Evolutionary conservation across 495 filamentous ascomycete genomes (phyloP).

Genomic region (Podospora sp.): DNA sequence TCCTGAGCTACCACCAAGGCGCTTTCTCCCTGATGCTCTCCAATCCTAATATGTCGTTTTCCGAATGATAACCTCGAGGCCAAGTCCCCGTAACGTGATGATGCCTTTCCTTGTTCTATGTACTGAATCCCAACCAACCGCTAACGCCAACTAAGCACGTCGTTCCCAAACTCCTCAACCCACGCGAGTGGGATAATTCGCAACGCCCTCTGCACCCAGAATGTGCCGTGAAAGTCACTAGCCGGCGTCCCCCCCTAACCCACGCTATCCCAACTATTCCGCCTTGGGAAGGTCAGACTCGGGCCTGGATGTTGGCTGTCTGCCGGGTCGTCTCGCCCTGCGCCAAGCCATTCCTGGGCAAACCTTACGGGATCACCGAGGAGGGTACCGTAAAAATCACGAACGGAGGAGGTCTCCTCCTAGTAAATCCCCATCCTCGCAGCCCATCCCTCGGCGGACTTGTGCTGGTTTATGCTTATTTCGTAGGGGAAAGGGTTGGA

Average conservation of each 20-base stretch:
- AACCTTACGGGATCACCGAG: too few species aligned
- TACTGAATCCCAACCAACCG: not conserved
- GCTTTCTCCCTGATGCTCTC: not conserved
- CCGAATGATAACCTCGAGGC: not conserved
- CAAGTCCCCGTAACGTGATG: not conserved
- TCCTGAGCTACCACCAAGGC: not conserved
- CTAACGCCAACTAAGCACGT: not conserved
- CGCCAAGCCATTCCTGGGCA: not conserved
- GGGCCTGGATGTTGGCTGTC: not conserved
- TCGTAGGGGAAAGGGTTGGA: conserved; percentile 94
- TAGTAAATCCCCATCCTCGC: conserved; percentile 78
- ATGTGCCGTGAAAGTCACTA: not conserved
- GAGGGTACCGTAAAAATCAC: not conserved
- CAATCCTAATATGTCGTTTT: not conserved
- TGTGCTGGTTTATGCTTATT: conserved; percentile 66
- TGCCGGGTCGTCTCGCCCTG: not conserved
- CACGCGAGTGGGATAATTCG: not conserved
- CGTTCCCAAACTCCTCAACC: not conserved
- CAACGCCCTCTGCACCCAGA: not conserved
- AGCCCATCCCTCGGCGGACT: conserved; percentile 59
- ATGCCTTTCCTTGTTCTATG: not conserved
- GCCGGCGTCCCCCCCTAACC: not conserved
- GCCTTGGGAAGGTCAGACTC: not conserved
- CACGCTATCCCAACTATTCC: not conserved
- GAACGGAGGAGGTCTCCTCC: conserved; percentile 11